phyloP scores from a whole-genome alignment of 2,329 filamentous ascomycete species.

The Tolypocladium pustulatum region DNA sequence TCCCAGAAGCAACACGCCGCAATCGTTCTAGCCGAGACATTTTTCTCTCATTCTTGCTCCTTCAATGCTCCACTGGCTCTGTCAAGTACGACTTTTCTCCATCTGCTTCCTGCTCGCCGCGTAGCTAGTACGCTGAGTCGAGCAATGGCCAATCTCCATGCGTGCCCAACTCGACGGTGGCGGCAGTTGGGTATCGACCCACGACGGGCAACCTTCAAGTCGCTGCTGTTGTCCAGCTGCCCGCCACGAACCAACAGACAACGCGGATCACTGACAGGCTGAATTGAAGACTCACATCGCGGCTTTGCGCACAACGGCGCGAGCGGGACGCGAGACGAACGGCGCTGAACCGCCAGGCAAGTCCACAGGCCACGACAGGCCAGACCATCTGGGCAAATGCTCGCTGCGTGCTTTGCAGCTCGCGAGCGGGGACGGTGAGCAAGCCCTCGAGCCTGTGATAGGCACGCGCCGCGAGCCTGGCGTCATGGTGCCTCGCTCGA shows the following conservation, averaged over 20 bases:
- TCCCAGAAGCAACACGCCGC: neutral
- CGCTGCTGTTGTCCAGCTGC: neutral
- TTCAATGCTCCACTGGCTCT: neutral
- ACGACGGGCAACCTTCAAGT: neutral
- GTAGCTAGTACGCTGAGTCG: neutral
- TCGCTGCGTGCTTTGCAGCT: neutral
- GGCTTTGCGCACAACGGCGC: neutral
- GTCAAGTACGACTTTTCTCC: neutral
- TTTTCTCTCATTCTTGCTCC: neutral
- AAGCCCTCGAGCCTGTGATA: neutral
- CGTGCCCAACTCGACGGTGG: neutral
- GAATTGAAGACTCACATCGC: neutral
- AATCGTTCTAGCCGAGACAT: neutral
- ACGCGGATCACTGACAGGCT: neutral
- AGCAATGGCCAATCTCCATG: neutral
- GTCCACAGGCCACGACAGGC: neutral
- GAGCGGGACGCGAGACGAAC: too few relatives aligned
- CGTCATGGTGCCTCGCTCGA: neutral
- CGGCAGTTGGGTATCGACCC: constrained; percentile 1
- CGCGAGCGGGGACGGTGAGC: neutral
- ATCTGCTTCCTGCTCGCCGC: neutral
- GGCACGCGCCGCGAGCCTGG: neutral
- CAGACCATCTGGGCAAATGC: neutral
- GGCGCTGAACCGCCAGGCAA: neutral
- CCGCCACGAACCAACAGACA: neutral